Conservation (phyloP, 345 rosid genomes). For the Eucalyptus camaldulensis region DNA sequence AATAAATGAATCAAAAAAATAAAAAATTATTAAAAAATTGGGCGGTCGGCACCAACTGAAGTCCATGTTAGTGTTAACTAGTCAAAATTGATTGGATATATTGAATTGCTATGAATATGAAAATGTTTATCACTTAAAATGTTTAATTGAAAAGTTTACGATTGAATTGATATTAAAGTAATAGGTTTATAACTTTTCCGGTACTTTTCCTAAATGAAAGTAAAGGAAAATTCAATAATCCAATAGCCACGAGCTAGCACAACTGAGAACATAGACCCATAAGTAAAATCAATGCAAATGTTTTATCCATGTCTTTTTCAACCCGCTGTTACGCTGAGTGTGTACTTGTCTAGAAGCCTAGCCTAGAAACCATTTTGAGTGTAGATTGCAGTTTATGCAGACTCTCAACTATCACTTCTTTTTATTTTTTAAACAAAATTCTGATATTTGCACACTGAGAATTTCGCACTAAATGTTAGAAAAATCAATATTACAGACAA, state of each 20-base stretch:
- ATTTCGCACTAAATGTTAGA: neutral
- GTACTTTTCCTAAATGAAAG: neutral
- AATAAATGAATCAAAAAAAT: too few species aligned
- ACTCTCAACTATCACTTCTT: neutral
- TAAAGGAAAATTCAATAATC: neutral
- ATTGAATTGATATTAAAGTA: fast-evolving
- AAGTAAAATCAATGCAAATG: neutral
- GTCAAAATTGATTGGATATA: too few species aligned
- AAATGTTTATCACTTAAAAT: fast-evolving
- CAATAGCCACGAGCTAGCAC: neutral
- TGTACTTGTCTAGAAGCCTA: neutral
- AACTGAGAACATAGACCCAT: neutral
- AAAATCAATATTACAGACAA: neutral
- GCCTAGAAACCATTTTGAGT: neutral
- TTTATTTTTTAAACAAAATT: neutral
- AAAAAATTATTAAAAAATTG: too few species aligned
- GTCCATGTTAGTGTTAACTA: too few species aligned
- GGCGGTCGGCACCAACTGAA: too few species aligned
- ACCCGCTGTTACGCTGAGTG: neutral
- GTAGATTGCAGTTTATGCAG: neutral
- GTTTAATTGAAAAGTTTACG: fast-evolving
- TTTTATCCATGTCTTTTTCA: neutral
- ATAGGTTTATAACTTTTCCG: fast-evolving
- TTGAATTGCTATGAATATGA: too few species aligned
- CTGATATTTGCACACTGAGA: neutral